Evolutionary conservation across 2,329 filamentous ascomycete species (phyloP), one percentile per base, ranked within the genome.

Genomic region (Bertia moriformis): DNA sequence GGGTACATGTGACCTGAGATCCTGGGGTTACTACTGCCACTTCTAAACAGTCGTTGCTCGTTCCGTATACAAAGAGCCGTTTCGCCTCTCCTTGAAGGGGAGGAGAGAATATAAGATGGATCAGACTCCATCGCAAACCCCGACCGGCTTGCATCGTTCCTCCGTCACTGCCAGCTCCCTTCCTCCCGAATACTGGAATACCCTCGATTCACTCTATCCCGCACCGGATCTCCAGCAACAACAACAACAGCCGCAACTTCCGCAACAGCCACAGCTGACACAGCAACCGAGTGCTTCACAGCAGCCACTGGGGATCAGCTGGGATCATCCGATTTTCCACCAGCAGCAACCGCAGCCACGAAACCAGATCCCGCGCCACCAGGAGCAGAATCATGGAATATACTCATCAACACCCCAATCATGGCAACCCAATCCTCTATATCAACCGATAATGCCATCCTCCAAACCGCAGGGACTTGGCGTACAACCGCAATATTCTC

Each of bases 381-480:
- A 35, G 7, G 32, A 35, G 15, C 32, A 35, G 7, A 18, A 35
- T 35, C 32, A 35, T 35, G 32, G 32, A 13, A 35, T 35, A 7
- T 35, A 35, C 10, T 29, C 24, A n/a, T 29, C 24, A 29, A 35
- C 15, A 10, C 32, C 32, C 10, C 32, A 35, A 15, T 35, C 32
- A 7, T 35, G 32, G 32, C 32, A 35, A 35, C 10, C 12, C 12
- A 35, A 35, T 17, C 15, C 32, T 10, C 15, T 35, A 35, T 15
- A 35, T 7, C 32, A 35, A 17, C 32, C 12, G n/a, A 10, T 10
- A 35, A 35, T 17, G 15, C 32, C 7, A 10, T 35, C 32, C 10
- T 18, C 15, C 7, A 15, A 7, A 10, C 10, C 15, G 15, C 32
- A 35, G 7, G 10, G 10, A 17, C 32, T 17, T 35, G 10, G 10